These are phyloP conservation scores for Prunus mume DNA, from an alignment of 306 rosid species.

Conservation along the genomic window DNA sequence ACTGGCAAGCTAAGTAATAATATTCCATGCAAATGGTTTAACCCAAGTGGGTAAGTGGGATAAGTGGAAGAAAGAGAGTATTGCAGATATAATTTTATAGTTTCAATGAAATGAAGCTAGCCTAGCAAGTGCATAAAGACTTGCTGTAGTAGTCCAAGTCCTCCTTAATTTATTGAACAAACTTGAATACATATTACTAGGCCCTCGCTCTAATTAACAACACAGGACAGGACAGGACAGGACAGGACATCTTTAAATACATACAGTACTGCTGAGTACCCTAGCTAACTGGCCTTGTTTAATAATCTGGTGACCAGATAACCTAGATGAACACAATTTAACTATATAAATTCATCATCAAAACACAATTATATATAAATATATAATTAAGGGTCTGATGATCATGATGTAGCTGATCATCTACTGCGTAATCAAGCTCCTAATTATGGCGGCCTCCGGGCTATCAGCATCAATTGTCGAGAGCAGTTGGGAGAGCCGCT, in stretches of 20 bases:
- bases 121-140: background rate
- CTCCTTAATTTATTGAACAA: slow-evolving; percentile 16
- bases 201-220: background rate
- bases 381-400: background rate
- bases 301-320: background rate
- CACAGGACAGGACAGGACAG: background rate
- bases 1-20: background rate
- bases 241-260: slow-evolving; percentile 14
- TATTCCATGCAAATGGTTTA: background rate
- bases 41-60: background rate
- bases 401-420: background rate
- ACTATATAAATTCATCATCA: slow-evolving; percentile 10
- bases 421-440: slow-evolving; percentile 86
- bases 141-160: slow-evolving; percentile 32
- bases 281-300: slow-evolving; percentile 10
- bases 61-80: background rate
- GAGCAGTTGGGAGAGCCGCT: slow-evolving; percentile 82
- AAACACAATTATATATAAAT: background rate
- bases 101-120: background rate
- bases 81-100: background rate
- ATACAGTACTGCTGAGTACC: slow-evolving; percentile 11
- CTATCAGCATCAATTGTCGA: slow-evolving; percentile 88
- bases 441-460: slow-evolving; percentile 86
- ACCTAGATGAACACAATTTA: slow-evolving; percentile 22
- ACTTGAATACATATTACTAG: slow-evolving; percentile 12